Evolutionary conservation across 208 protist genomes (phyloP).

Genomic region (Leishmania tropica): DNA sequence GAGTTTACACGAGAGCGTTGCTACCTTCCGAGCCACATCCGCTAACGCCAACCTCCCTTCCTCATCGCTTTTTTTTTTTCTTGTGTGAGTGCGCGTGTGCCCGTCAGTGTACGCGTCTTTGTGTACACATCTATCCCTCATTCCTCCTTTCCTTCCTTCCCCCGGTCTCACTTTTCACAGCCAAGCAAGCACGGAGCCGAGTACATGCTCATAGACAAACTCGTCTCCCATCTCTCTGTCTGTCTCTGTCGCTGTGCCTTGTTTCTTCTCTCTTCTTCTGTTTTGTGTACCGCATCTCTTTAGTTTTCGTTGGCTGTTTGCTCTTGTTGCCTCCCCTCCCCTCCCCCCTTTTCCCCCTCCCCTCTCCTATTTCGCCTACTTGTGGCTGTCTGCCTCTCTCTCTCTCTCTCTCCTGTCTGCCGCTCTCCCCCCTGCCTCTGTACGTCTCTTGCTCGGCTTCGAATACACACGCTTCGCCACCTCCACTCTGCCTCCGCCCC

Average conservation of each 20-base stretch:
- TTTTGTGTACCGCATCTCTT: background rate
- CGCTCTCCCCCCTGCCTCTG: background rate
- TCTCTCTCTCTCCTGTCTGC: too few relatives aligned
- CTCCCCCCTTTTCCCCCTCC: too few relatives aligned
- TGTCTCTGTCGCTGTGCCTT: background rate
- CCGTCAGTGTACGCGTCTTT: too few relatives aligned
- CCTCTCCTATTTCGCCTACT: background rate
- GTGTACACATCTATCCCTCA: background rate
- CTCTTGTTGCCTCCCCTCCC: background rate
- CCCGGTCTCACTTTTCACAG: background rate
- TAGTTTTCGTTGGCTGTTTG: background rate
- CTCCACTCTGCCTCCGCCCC: background rate
- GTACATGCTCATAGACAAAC: background rate
- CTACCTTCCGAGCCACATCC: too few relatives aligned
- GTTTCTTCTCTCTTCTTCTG: background rate
- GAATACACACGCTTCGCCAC: too few relatives aligned
- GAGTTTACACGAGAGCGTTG: too few relatives aligned
- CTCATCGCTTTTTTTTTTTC: too few relatives aligned
- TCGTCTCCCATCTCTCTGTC: background rate
- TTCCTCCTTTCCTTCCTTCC: background rate
- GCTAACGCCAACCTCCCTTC: too few relatives aligned
- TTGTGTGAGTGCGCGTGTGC: too few relatives aligned
- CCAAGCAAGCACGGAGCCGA: background rate
- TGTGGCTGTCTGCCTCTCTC: too few relatives aligned
- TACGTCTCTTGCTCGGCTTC: background rate